Evolutionary conservation across 2,329 filamentous ascomycete genomes (phyloP).

Genomic region (Colletotrichum tofieldiae): DNA sequence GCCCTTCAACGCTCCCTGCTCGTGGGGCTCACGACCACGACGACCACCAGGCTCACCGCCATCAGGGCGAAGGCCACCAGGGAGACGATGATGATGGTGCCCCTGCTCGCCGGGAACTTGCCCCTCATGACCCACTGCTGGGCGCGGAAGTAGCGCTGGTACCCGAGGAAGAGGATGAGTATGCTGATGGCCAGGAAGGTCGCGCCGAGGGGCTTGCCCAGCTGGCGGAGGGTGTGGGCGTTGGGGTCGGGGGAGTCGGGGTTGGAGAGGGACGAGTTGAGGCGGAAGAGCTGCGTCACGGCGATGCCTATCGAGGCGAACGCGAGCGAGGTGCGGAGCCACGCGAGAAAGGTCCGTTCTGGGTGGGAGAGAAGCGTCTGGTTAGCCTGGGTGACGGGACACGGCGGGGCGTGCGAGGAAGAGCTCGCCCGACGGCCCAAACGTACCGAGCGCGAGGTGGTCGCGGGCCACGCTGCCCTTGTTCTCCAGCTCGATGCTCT

Average conservation of each 20-base stretch:
- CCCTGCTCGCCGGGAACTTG: conserved; percentile 85
- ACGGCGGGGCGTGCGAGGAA: neutral
- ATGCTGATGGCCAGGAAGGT: conserved; percentile 85
- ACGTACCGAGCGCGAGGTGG: conserved; percentile 82
- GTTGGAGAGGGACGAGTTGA: conserved; percentile 76
- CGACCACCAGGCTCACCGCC: conserved; percentile 72
- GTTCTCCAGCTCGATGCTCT: conserved; percentile 84
- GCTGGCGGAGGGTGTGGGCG: conserved; percentile 67
- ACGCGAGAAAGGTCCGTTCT: conserved; percentile 90
- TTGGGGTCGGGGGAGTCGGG: conserved; percentile 50
- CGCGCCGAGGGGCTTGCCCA: conserved; percentile 82
- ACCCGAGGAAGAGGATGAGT: conserved; percentile 81
- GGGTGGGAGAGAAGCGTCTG: neutral
- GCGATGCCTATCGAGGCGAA: conserved; percentile 89
- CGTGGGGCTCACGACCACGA: conserved; percentile 66
- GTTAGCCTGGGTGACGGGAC: conserved; percentile 1
- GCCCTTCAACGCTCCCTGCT: conserved; percentile 45
- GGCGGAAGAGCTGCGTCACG: conserved; percentile 86
- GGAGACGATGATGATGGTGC: conserved; percentile 80
- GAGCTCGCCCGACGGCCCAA: neutral
- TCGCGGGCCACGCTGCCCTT: conserved; percentile 88
- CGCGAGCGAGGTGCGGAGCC: conserved; percentile 85
- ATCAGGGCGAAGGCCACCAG: conserved; percentile 76
- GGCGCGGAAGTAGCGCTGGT: conserved; percentile 83
- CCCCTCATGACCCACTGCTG: conserved; percentile 86